phyloP scores from a whole-genome alignment of 306 rosid genomes.

The Trifolium pratense region DNA sequence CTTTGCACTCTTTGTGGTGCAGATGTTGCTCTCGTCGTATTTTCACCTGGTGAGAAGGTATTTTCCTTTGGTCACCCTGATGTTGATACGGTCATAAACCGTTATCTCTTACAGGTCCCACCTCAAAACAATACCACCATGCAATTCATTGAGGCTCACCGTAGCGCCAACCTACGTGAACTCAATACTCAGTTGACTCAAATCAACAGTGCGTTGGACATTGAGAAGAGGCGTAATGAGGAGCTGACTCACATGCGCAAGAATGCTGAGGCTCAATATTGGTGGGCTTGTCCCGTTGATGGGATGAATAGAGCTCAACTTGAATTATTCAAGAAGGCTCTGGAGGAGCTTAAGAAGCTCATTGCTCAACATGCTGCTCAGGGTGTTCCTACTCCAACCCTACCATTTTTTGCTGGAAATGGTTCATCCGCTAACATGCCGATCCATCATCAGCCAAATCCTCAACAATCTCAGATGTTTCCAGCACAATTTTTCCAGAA shows the following conservation, averaged over 20 bases:
- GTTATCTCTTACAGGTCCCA: constrained; percentile 12
- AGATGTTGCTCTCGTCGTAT: constrained; percentile 42
- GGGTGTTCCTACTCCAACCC: background rate
- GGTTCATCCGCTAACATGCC: background rate
- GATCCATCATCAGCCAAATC: background rate
- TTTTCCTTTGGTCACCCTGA: constrained; percentile 53
- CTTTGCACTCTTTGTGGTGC: constrained; percentile 46
- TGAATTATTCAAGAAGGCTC: background rate
- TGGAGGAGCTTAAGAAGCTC: constrained; percentile 10
- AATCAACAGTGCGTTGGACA: background rate
- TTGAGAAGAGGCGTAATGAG: background rate
- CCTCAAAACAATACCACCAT: background rate
- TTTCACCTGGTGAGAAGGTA: constrained; percentile 44
- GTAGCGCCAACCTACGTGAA: constrained; percentile 31
- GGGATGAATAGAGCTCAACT: background rate
- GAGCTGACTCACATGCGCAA: background rate
- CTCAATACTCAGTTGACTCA: constrained; percentile 34
- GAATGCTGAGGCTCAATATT: background rate
- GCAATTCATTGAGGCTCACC: constrained; percentile 42
- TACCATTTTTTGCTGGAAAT: background rate
- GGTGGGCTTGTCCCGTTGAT: constrained; percentile 34
- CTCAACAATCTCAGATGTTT: background rate
- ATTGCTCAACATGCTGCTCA: background rate
- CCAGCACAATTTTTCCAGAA: background rate
- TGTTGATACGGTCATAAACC: constrained; percentile 28